phyloP scores from a whole-genome alignment of 345 rosid species.

The Eucalyptus regnans region DNA sequence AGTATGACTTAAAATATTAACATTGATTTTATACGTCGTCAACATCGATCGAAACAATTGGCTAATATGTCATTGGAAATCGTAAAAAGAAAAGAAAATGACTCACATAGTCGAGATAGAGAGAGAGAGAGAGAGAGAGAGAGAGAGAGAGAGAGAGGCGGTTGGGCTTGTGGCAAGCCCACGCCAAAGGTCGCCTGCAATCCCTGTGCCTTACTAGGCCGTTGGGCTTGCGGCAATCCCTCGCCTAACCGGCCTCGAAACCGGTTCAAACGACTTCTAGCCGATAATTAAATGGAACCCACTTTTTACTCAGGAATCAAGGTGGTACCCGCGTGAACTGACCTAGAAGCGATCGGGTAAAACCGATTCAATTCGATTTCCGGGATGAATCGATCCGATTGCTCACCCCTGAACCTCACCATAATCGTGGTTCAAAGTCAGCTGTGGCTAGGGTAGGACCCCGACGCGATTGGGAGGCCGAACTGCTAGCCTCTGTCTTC shows the following conservation, averaged over 20 bases:
- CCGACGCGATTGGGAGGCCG: not conserved
- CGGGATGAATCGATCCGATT: not conserved
- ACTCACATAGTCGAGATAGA: not conserved
- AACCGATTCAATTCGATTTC: not conserved
- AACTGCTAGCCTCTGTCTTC: not conserved
- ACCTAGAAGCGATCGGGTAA: not conserved
- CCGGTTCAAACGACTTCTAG: not conserved
- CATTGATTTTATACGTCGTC: not conserved
- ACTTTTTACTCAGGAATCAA: not conserved
- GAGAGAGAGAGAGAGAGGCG: not conserved
- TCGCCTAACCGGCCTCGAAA: not conserved
- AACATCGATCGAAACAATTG: not conserved
- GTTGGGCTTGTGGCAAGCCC: not conserved
- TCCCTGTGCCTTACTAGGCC: too few species aligned
- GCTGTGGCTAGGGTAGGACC: not conserved
- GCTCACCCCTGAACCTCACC: not conserved
- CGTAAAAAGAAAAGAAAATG: not conserved
- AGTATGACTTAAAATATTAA: not conserved
- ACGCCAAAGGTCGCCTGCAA: not conserved
- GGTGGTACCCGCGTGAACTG: not conserved
- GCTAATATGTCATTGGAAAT: not conserved
- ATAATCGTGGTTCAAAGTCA: not conserved
- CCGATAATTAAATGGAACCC: not conserved
- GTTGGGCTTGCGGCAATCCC: not conserved
- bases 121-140: not conserved